Conservation (phyloP, 768 basidiomycete genomes). For the Trametes sanguinea region DNA sequence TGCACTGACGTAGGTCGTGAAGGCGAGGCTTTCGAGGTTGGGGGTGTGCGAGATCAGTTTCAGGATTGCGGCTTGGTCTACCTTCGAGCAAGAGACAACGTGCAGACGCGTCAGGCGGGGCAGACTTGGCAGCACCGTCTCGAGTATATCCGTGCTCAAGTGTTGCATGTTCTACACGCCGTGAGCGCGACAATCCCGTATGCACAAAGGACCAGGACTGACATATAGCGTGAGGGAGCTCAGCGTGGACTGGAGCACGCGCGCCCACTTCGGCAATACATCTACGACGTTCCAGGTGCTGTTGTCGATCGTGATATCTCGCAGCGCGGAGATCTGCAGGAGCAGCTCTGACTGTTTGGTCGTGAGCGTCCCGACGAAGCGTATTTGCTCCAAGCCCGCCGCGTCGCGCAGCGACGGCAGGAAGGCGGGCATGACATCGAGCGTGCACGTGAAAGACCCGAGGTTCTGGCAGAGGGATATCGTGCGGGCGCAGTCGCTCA, state of each 20-base stretch:
- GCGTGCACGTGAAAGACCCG: slow-evolving; percentile 56
- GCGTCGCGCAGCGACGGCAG: slow-evolving; percentile 49
- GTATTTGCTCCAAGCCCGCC: slow-evolving; percentile 45
- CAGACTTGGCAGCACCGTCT: slow-evolving; percentile 47
- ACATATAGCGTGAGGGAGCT: slow-evolving; percentile 62
- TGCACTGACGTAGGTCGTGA: slow-evolving; percentile 57
- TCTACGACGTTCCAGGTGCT: slow-evolving; percentile 67
- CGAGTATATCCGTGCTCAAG: slow-evolving; percentile 54
- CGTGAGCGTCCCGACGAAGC: slow-evolving; percentile 56
- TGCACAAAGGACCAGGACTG: slow-evolving; percentile 29
- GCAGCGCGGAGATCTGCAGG: slow-evolving; percentile 41
- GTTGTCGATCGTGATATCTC: slow-evolving; percentile 53
- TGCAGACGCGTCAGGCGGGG: slow-evolving; percentile 60
- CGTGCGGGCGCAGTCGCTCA: slow-evolving; percentile 52
- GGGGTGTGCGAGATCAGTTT: slow-evolving; percentile 50
- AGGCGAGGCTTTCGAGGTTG: slow-evolving; percentile 57
- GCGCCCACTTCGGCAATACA: slow-evolving; percentile 58
- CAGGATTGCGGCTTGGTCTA: slow-evolving; percentile 55
- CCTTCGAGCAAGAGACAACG: slow-evolving; percentile 57
- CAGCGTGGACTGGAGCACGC: slow-evolving; percentile 45
- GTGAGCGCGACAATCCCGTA: no score
- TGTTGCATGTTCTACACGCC: slow-evolving; percentile 53
- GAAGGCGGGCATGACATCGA: slow-evolving; percentile 50
- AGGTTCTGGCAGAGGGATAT: slow-evolving; percentile 55
- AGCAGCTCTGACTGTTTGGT: slow-evolving; percentile 50